Evolutionary conservation across 2,329 filamentous ascomycete species (phyloP), one percentile per base, ranked within the genome.

Genomic region (Biscogniauxia mediterranea): DNA sequence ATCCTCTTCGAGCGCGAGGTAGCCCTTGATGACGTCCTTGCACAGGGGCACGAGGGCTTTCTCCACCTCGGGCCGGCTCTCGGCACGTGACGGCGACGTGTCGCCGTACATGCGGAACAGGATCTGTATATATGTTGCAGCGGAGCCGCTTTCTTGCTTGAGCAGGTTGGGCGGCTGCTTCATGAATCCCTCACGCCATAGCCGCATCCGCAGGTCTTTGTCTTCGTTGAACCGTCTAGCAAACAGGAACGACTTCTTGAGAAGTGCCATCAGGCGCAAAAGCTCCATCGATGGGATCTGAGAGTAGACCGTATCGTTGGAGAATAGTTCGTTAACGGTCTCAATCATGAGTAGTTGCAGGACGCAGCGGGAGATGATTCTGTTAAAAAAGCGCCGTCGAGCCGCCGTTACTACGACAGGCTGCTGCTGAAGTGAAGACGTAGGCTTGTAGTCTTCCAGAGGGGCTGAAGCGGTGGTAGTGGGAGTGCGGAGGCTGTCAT

Each of bases 121-220:
- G 67, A 99, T 99, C 64, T 90, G 90, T 42, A 99, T 92, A 74
- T 99, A 99, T 1, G 96, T 97, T 2, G 92, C 91, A 0, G 95
- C 95, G 59, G 90, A 91, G 50, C 95, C 94, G 63, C 87, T 92
- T 78, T 99, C 95, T 75, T 99, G 95, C 79, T 99, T 99, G 28
- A 99, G 84, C 13, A 99, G 82, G 71, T 99, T 99, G 2, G 95
- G 95, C 17, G 95, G 94, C 74, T 99, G 95, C 78, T 96, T 97
- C 95, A 99, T 99, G 82, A 99, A 99, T 0, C 96, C 95, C 75
- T 99, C 95, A 56, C 93, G 85, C 92, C 96, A 99, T 19, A 99
- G 83, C 19, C 92, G 87, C 84, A 96, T 96, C 53, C 95, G 88
- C 46, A 99, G 82, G 68, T 98, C 95, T 77, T 97, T 96, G 78